Evolutionary conservation across 352 stramenopile species (phyloP).

Genomic region (Globisporangium polare): DNA sequence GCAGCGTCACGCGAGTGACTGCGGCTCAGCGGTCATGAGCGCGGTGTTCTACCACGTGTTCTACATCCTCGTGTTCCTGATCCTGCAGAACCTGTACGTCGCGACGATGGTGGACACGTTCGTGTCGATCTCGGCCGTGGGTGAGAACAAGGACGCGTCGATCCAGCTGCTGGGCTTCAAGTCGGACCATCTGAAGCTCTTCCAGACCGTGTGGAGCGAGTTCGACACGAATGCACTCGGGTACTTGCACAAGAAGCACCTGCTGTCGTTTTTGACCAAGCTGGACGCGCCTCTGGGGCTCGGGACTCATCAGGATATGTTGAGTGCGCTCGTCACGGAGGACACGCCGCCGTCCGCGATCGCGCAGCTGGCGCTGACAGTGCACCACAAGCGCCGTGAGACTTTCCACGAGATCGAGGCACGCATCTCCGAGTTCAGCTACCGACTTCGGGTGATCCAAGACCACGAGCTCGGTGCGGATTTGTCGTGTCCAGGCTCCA

Average conservation of each 20-base stretch:
- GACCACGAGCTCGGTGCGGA: conserved; percentile 44
- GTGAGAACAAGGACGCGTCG: conserved; percentile 50
- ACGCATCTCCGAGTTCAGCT: conserved; percentile 56
- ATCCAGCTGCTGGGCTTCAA: conserved; percentile 62
- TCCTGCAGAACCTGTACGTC: conserved; percentile 81
- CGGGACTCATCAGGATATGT: conserved; percentile 29
- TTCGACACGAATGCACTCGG: conserved; percentile 73
- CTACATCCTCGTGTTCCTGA: conserved; percentile 72
- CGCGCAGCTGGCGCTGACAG: conserved; percentile 18
- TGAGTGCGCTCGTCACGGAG: conserved; percentile 30
- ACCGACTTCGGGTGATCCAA: conserved; percentile 56
- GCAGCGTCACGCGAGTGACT: conserved; percentile 47
- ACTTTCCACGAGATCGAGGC: conserved; percentile 71
- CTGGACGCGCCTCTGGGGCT: conserved; percentile 58
- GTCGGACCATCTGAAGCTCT: conserved; percentile 52
- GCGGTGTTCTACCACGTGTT: conserved; percentile 77
- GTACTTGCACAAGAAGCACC: conserved; percentile 67
- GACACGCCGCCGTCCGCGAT: conserved; percentile 31
- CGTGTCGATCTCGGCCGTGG: conserved; percentile 64
- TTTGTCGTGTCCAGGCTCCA: conserved; percentile 42
- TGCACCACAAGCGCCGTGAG: conserved; percentile 48
- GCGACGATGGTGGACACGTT: conserved; percentile 83
- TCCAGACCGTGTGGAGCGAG: conserved; percentile 66
- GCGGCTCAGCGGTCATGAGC: conserved; percentile 56
- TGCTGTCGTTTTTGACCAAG: conserved; percentile 50